phyloP scores from a whole-genome alignment of 371 early-diverging fungal species.

The Mycotypha africana region DNA sequence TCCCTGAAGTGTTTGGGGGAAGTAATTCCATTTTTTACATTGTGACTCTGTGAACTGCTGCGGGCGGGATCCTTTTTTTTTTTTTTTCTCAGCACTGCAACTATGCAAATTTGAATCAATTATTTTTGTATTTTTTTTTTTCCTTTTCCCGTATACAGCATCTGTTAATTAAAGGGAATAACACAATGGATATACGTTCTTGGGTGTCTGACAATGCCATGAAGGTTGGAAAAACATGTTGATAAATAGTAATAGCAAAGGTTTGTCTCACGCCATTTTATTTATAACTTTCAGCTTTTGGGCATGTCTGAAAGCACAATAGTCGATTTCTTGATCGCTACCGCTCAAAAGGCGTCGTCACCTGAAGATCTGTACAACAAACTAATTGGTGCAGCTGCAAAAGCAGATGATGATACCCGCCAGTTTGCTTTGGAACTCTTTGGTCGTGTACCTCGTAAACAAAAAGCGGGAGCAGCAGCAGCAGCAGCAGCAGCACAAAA shows the following conservation, averaged over 20 bases:
- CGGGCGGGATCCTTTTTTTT: too few relatives aligned
- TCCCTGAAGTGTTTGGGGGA: too few relatives aligned
- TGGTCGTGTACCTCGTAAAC: slow-evolving; percentile 49
- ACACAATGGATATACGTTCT: slow-evolving; percentile 32
- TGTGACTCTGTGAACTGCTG: too few relatives aligned
- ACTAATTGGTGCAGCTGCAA: slow-evolving; percentile 57
- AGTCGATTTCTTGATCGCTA: slow-evolving; percentile 70
- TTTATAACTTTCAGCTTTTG: slow-evolving; percentile 48
- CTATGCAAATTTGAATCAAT: too few relatives aligned
- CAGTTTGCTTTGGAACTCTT: slow-evolving; percentile 65
- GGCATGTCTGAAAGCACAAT: slow-evolving; percentile 68
- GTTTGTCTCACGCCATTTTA: too few relatives aligned
- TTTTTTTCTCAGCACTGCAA: too few relatives aligned
- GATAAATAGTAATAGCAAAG: too few relatives aligned
- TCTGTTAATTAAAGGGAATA: too few relatives aligned
- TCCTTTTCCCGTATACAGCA: too few relatives aligned
- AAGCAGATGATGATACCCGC: slow-evolving; percentile 41
- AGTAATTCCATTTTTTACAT: too few relatives aligned
- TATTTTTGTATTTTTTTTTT: too few relatives aligned
- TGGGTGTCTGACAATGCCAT: slow-evolving; percentile 84
- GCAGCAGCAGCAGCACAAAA: slow-evolving; percentile 30
- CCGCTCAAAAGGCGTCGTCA: slow-evolving; percentile 56
- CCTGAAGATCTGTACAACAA: slow-evolving; percentile 46
- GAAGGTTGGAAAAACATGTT: slow-evolving; percentile 47
- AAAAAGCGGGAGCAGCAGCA: slow-evolving; percentile 17